These are phyloP conservation scores for Blepharisma japonicum DNA, from an alignment of 73 alveolate genomes.

Conservation along the genomic window DNA sequence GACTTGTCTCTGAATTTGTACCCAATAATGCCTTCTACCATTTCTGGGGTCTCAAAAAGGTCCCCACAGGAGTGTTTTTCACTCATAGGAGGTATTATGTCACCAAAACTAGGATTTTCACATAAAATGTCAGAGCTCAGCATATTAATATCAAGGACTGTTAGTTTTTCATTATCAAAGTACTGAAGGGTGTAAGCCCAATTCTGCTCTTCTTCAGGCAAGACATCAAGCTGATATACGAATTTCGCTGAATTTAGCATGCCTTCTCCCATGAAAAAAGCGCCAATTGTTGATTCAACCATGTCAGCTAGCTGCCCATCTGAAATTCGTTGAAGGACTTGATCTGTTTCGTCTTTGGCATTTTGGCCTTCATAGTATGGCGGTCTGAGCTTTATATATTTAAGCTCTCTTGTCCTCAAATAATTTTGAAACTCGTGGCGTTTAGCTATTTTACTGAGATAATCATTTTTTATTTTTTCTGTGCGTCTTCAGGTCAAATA, in stretches of 20 bases:
- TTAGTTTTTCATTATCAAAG: too few species aligned
- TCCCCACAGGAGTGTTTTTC: too few species aligned
- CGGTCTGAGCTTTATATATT: background rate
- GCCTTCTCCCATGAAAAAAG: background rate
- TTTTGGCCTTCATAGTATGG: background rate
- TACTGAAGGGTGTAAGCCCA: background rate
- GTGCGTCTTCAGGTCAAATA: background rate
- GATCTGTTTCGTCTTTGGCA: background rate
- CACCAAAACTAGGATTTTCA: too few species aligned
- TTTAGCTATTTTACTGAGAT: background rate
- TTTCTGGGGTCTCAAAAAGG: too few species aligned
- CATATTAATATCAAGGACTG: too few species aligned
- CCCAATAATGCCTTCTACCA: background rate
- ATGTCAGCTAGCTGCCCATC: conserved; percentile 17
- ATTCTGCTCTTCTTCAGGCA: background rate
- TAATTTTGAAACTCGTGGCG: background rate
- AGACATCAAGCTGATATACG: background rate
- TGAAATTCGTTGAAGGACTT: background rate
- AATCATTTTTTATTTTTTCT: background rate
- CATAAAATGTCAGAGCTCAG: too few species aligned
- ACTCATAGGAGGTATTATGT: too few species aligned
- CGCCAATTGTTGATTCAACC: conserved; percentile 11
- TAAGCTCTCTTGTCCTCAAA: background rate
- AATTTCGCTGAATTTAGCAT: background rate
- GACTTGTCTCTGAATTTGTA: background rate